phyloP scores from a whole-genome alignment of 306 rosid species.

The Mucuna pruriens region DNA sequence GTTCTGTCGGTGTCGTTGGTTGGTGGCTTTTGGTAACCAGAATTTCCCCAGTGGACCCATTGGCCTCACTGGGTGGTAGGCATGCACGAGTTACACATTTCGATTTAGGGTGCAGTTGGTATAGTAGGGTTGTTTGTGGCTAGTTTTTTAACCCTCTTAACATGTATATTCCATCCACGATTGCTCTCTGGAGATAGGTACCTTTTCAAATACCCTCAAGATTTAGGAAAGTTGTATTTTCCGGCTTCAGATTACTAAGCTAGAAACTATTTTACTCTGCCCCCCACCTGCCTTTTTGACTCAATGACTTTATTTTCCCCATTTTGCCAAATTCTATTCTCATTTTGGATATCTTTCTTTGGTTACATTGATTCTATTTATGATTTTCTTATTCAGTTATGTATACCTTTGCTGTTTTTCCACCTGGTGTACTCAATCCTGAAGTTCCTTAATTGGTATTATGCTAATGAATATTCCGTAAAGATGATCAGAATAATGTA shows the following conservation, averaged over 20 bases:
- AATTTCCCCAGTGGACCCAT: conserved; percentile 47
- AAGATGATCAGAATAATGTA: conserved; percentile 21
- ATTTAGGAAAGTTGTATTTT: conserved; percentile 69
- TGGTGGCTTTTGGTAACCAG: conserved; percentile 46
- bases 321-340: conserved; percentile 43
- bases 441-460: conserved; percentile 20
- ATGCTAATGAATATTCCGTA: conserved; percentile 40
- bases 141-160: conserved; percentile 62
- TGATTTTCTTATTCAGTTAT: conserved; percentile 27
- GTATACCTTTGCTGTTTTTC: background rate
- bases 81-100: conserved; percentile 45
- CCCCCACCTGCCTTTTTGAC: conserved; percentile 39
- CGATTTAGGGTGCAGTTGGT: conserved; percentile 55
- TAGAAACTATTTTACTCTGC: conserved; percentile 43
- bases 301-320: conserved; percentile 43
- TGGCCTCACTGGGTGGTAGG: conserved; percentile 36
- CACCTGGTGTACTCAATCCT: background rate
- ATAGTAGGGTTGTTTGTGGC: conserved; percentile 61
- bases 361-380: conserved; percentile 38
- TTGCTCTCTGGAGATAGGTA: conserved; percentile 63
- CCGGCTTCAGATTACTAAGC: conserved; percentile 50
- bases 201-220: conserved; percentile 54
- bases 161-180: conserved; percentile 73
- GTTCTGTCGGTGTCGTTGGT: conserved; percentile 18
- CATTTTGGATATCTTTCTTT: conserved; percentile 35